Base-by-base conservation (phyloP, 139 green algal species). In the Gonium pectorale region DNA sequence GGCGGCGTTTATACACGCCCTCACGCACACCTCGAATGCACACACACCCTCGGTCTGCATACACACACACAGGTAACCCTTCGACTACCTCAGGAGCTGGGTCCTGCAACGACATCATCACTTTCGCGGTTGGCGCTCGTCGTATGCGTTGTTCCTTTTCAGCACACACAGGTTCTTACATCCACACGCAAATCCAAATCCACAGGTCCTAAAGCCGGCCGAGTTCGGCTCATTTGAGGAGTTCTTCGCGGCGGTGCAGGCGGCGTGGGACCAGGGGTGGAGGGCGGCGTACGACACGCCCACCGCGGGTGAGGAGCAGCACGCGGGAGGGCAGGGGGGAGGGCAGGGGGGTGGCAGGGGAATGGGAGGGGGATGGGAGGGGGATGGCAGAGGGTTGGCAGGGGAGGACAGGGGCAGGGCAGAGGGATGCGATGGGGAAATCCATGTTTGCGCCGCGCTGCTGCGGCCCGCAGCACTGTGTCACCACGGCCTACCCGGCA, bases 231-330 rank as follows among this genome's bases (percentile, higher is more conserved):
- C 56, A 9, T 73, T 70, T 37, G 69, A 79, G 52, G 51, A 35
- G 17, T 81, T 67, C 69, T 64, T 78, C 67, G 26, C 31, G 15
- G 54, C 51, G 67, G 5, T 86, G 7, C 81, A 87, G 44, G 27
- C 43, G 17, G 49, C n/a, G 4, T 96, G 93, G 93, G 89, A 95
- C 13, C 40, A 54, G 3, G 71, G 90, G 63, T 96, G 93, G 93
- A 31, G 83, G 27, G 56, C 73, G 24, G 88, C 93, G 41, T 92
- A 88, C 80, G 73, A 64, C 59, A 85, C 79, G 27, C 70, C 87
- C 43, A 68, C 52, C 21, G 66, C 70, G 31, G 52, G 82, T 88
- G 64, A 29, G 79, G 31, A 33, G 15, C 41, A 33, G 15, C 35
- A n/a, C 37, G 38, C 1, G 49, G 13, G 49, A 17, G 49, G 13